Evolutionary conservation across 305 asterid genomes (phyloP).

Genomic region (Andrographis paniculata): DNA sequence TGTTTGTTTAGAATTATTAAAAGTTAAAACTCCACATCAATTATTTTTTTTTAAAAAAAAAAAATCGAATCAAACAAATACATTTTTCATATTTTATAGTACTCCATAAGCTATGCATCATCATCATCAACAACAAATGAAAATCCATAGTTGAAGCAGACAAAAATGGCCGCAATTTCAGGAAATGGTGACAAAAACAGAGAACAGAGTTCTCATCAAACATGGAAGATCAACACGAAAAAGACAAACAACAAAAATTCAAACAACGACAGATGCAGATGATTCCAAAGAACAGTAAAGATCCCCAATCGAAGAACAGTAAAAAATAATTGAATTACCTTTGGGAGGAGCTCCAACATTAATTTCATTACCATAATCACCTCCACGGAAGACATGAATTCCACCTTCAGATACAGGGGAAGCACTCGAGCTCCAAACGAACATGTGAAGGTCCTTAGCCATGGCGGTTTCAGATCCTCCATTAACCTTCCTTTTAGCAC

Average conservation of each 20-base stretch:
- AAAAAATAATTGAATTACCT: constrained; percentile 37
- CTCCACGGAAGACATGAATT: constrained; percentile 83
- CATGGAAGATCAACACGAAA: constrained; percentile 18
- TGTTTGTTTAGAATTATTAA: too few species aligned
- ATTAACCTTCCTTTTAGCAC: constrained; percentile 34
- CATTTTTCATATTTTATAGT: too few species aligned
- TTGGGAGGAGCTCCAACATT: constrained; percentile 73
- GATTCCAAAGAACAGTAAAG: too few species aligned
- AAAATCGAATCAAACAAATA: constrained; percentile 10
- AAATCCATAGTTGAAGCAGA: constrained; percentile 25
- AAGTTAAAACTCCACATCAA: too few species aligned
- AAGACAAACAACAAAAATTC: constrained; percentile 22
- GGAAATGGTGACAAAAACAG: constrained; percentile 27
- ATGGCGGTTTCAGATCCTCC: constrained; percentile 36
- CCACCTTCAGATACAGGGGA: constrained; percentile 94
- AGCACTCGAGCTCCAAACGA: constrained; percentile 72
- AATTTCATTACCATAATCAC: constrained; percentile 53
- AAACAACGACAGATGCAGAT: constrained; percentile 18
- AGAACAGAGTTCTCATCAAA: constrained; percentile 25
- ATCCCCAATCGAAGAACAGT: too few species aligned
- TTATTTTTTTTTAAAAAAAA: background rate
- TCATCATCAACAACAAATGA: too few species aligned
- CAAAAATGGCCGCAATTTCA: constrained; percentile 31
- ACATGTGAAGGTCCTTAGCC: constrained; percentile 65
- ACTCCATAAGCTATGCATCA: too few species aligned